These are phyloP conservation scores for Angophora floribunda DNA, from an alignment of 345 rosid genomes.

Conservation along the genomic window DNA sequence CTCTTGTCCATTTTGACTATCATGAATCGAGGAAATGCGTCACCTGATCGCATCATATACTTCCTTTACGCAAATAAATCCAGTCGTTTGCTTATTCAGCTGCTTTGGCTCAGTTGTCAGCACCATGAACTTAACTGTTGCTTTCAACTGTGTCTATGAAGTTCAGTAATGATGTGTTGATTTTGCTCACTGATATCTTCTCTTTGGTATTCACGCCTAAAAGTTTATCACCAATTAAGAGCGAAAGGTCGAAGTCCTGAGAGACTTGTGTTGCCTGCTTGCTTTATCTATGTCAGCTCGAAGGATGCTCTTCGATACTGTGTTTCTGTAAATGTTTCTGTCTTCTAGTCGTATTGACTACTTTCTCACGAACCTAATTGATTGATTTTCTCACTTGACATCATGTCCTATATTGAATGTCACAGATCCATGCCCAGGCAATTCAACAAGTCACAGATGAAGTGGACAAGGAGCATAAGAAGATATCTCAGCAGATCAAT, in stretches of 20 bases:
- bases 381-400: not conserved
- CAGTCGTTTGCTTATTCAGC: not conserved
- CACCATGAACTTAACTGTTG: not conserved
- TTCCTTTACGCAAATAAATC: not conserved
- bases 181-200: not conserved
- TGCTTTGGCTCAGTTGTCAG: not conserved
- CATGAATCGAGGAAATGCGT: not conserved
- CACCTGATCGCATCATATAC: not conserved
- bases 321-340: not conserved
- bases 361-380: not conserved
- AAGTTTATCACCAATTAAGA: not conserved
- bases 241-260: not conserved
- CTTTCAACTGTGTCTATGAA: not conserved
- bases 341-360: not conserved
- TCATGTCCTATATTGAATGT: not conserved
- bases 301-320: not conserved
- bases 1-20: not conserved
- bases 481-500: conserved; percentile 24
- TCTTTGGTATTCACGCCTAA: not conserved
- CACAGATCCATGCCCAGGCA: conserved; percentile 35
- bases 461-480: conserved; percentile 39
- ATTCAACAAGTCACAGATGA: conserved; percentile 37
- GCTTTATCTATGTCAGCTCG: not conserved
- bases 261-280: not conserved
- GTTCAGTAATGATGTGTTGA: not conserved